phyloP scores from a whole-genome alignment of 805 yeast genomes.

The Nakazawaea populi region DNA sequence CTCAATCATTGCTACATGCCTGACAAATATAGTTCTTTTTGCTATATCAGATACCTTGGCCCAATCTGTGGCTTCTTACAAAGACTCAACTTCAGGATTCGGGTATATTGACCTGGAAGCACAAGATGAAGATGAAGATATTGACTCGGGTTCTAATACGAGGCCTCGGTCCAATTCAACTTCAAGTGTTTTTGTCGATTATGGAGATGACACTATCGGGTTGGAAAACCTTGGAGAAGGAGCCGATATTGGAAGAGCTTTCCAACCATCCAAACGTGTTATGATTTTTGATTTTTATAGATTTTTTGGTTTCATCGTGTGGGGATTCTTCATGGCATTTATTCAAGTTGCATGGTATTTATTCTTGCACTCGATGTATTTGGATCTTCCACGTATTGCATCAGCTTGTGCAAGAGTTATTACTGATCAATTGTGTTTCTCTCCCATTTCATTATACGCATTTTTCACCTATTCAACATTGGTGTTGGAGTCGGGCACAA shows the following conservation, averaged over 20 bases:
- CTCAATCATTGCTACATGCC: conserved; percentile 71
- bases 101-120: conserved; percentile 4
- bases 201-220: conserved; percentile 19
- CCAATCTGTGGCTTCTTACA: conserved; percentile 50
- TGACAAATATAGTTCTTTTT: conserved; percentile 73
- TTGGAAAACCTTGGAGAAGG: conserved; percentile 4
- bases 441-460: conserved; percentile 76
- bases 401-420: conserved; percentile 82
- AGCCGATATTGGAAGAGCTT: neutral
- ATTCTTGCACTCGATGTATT: conserved; percentile 69
- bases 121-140: neutral
- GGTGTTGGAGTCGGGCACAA: conserved; percentile 69
- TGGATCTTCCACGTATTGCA: conserved; percentile 76
- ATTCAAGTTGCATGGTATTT: conserved; percentile 87
- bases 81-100: neutral
- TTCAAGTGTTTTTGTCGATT: conserved; percentile 25
- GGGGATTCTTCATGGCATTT: conserved; percentile 85
- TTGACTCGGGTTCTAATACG: neutral
- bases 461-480: conserved; percentile 84
- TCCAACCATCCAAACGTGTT: neutral
- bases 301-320: conserved; percentile 70
- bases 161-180: conserved; percentile 1
- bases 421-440: conserved; percentile 84
- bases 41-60: conserved; percentile 93
- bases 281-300: conserved; percentile 55